Evolutionary conservation across 1,284 basidiomycete genomes (phyloP), one percentile per base, ranked within the genome.

Genomic region (Sporisorium scitamineum): DNA sequence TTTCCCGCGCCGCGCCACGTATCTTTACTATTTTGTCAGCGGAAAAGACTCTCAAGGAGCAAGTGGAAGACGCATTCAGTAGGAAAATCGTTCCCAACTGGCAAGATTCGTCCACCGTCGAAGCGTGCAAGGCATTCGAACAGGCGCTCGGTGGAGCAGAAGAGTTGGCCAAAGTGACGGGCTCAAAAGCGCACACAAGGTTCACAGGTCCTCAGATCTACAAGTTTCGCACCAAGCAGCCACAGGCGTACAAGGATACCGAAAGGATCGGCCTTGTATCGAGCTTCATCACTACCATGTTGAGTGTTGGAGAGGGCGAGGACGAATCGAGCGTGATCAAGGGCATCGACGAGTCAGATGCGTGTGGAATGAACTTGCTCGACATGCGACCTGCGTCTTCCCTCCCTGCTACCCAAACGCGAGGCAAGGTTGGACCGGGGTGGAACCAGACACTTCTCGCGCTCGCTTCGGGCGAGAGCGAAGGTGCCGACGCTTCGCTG

Each of bases 181-280:
- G 94, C 5, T 93, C 92, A 79, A 88, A 91, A 54, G 94, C 93
- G 0, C 94, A 95, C 82, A 92, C 94, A 76, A 89, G 94, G 14
- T 96, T 96, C 86, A 95, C 94, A 0, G 94, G 91, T 11, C 89
- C 91, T 48, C 94, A 95, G 85, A 94, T 95, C 76, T 88, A 90
- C 72, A 91, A 91, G 86, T 91, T 92, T 78, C 57, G 88, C 75
- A 41, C 88, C 55, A 78, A 89, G 22, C 86, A 90, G 32, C 90
- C 91, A 6, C 87, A 89, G 13, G 88, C 88, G 5, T 95, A 94
- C 85, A 87, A 86, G 8, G 86, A 87, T 1, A 94, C 94, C 13
- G 87, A 88, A 29, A 88, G 90, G 48, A 91, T 96, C 65, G 92
- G 92, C 9, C 89, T 96, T 44, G 91, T 95, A 5, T 93, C 92